Evolutionary conservation across 257 asterid species (phyloP).

Genomic region (Pogostemon cablin): DNA sequence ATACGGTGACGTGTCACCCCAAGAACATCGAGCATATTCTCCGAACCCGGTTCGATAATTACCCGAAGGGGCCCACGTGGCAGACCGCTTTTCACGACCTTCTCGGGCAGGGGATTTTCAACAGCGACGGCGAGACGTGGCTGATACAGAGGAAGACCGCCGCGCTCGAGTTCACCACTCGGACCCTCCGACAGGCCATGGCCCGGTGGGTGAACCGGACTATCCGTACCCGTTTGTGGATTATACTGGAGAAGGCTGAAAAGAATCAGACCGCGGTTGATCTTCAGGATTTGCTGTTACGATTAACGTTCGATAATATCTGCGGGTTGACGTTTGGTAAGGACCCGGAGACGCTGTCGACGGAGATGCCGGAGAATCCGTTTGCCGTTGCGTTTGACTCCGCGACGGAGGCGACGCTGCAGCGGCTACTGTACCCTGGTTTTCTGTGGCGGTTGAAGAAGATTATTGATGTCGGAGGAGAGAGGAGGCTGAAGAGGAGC

Average conservation of each 20-base stretch:
- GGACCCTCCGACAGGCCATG: constrained; percentile 95
- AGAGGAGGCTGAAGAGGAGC: constrained; percentile 50
- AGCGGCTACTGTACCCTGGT: constrained; percentile 69
- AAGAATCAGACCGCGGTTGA: constrained; percentile 52
- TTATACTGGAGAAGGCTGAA: constrained; percentile 65
- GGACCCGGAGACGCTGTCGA: constrained; percentile 80
- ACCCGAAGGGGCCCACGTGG: constrained; percentile 88
- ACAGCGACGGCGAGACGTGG: constrained; percentile 91
- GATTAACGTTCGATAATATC: constrained; percentile 78
- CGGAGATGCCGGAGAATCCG: constrained; percentile 74
- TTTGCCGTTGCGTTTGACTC: constrained; percentile 76
- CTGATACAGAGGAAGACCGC: constrained; percentile 82
- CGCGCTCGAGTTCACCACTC: constrained; percentile 81
- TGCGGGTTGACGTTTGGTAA: constrained; percentile 86
- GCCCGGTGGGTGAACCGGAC: constrained; percentile 91
- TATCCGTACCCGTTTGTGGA: constrained; percentile 72
- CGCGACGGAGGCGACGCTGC: constrained; percentile 84
- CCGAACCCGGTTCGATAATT: constrained; percentile 77
- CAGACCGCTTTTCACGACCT: constrained; percentile 87
- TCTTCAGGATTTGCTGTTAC: constrained; percentile 69
- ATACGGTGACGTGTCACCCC: constrained; percentile 83
- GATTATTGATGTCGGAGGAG: constrained; percentile 57
- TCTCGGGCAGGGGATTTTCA: constrained; percentile 81
- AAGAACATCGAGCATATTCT: constrained; percentile 81
- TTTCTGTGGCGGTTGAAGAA: constrained; percentile 76